phyloP scores from a whole-genome alignment of 805 yeast species.

The Yarrowia keelungensis region DNA sequence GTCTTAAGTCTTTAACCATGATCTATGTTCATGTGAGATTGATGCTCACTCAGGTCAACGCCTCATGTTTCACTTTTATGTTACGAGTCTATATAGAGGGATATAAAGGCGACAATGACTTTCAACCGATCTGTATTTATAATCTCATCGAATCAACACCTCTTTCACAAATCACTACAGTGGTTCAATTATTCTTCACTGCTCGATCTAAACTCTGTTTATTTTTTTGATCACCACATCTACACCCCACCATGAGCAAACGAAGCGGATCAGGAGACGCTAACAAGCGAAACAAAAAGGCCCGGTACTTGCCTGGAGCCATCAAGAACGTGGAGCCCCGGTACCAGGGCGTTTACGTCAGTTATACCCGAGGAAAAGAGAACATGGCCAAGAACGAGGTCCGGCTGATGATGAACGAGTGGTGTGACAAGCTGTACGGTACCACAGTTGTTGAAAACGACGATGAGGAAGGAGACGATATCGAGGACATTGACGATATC shows the following conservation, averaged over 20 bases:
- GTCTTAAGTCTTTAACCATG: no score
- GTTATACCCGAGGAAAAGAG: slow-evolving; percentile 85
- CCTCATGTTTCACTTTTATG: no score
- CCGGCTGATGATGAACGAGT: slow-evolving; percentile 62
- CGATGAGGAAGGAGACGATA: slow-evolving; percentile 53
- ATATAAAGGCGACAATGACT: no score
- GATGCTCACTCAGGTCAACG: no score
- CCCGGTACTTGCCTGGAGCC: slow-evolving; percentile 29
- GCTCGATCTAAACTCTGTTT: neutral
- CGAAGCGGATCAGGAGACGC: slow-evolving; percentile 27
- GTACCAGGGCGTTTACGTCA: slow-evolving; percentile 85
- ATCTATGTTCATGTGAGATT: no score
- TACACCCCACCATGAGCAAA: neutral
- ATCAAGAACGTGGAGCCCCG: slow-evolving; percentile 69
- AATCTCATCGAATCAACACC: no score
- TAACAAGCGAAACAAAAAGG: slow-evolving; percentile 39
- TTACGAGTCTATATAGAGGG: no score
- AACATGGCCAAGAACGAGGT: slow-evolving; percentile 78
- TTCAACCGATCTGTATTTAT: no score
- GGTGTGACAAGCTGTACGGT: slow-evolving; percentile 29
- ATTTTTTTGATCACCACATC: neutral
- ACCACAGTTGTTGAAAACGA: slow-evolving; percentile 48
- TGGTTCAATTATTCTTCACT: neutral
- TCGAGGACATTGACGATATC: slow-evolving; percentile 68
- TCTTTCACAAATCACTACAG: no score